Evolutionary conservation across 202 grass and related monocot species (phyloP).

Genomic region (Dendrocalamus latiflorus): DNA sequence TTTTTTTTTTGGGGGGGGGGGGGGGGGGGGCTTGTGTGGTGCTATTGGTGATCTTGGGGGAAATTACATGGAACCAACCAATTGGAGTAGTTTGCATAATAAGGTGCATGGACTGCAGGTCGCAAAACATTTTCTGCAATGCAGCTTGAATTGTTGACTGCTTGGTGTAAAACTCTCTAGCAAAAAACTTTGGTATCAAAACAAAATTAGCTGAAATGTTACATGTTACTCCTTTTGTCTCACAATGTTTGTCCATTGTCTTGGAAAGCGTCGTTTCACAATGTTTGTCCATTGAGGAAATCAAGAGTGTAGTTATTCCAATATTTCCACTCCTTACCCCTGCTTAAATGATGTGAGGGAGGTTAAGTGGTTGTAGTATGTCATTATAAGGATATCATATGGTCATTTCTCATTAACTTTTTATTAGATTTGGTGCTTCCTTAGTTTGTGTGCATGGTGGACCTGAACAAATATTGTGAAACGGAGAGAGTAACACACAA

Average conservation of each 20-base stretch:
- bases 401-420: too few relatives aligned
- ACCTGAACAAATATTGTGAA: not conserved
- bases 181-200: not conserved
- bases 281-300: not conserved
- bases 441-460: not conserved
- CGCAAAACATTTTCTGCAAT: slow-evolving; percentile 6
- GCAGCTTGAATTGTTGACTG: not conserved
- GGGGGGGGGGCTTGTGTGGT: not conserved
- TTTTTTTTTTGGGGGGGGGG: too few relatives aligned
- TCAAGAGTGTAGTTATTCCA: too few relatives aligned
- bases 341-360: too few relatives aligned
- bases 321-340: too few relatives aligned
- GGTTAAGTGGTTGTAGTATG: too few relatives aligned
- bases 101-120: not conserved
- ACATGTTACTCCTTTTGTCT: not conserved
- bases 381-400: too few relatives aligned
- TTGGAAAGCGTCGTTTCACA: not conserved
- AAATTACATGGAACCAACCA: not conserved
- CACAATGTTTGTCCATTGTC: not conserved
- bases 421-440: too few relatives aligned
- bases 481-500: not conserved
- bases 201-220: not conserved
- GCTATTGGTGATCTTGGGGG: not conserved
- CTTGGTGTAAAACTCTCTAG: not conserved
- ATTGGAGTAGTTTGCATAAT: not conserved